These are phyloP conservation scores for Dalechampia spathulata DNA, from an alignment of 441 rosid species.

Conservation along the genomic window DNA sequence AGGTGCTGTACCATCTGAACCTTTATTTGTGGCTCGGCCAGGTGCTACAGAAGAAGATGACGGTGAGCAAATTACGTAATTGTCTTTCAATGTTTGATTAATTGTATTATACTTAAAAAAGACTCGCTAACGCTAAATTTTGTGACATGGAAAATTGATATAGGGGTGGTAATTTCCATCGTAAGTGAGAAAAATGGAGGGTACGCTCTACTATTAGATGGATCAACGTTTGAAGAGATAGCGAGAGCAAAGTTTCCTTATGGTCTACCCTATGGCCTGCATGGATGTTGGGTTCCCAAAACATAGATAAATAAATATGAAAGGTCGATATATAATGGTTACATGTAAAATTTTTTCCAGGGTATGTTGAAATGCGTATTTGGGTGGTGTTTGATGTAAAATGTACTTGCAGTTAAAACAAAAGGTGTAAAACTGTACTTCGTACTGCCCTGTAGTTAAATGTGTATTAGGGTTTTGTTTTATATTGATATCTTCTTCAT, in stretches of 20 bases:
- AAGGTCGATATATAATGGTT: no score
- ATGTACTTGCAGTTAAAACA: no score
- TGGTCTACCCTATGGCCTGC: constrained; percentile 93
- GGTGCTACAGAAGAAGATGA: constrained; percentile 87
- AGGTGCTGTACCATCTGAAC: constrained; percentile 88
- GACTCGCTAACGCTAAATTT: neutral
- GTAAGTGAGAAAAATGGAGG: constrained; percentile 82
- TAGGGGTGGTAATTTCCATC: constrained; percentile 83
- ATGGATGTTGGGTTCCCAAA: constrained; percentile 95
- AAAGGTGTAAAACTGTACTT: no score
- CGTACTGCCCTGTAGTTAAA: no score
- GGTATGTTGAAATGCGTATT: no score
- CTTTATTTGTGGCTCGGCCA: constrained; percentile 83
- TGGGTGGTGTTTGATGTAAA: no score
- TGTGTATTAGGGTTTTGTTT: no score
- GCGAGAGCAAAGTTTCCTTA: constrained; percentile 89
- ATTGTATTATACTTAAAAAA: neutral
- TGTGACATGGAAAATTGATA: no score
- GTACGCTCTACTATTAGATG: constrained; percentile 72
- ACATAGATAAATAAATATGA: neutral
- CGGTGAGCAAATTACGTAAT: constrained; percentile 35
- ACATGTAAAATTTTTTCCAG: no score
- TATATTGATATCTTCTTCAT: no score
- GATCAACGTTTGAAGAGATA: constrained; percentile 75
- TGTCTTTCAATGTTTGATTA: neutral